Conservation (phyloP, 2,329 filamentous ascomycete species). For the Hirsutella rhossiliensis region DNA sequence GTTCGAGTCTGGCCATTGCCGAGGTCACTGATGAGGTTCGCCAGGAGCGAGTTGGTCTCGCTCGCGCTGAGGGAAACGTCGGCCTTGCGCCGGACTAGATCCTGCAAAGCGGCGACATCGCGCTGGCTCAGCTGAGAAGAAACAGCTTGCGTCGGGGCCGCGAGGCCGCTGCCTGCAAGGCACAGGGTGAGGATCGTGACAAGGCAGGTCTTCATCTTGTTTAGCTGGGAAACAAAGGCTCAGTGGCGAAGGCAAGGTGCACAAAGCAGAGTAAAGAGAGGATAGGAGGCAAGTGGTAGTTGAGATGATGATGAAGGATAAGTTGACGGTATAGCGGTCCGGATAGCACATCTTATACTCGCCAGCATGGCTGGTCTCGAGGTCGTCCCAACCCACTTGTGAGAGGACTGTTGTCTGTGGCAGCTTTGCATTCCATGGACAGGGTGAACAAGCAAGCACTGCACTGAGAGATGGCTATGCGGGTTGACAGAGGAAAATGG, state of each 20-base stretch:
- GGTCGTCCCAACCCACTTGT: too few species aligned
- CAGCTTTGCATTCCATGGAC: too few species aligned
- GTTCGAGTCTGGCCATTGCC: not conserved
- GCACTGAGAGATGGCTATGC: too few species aligned
- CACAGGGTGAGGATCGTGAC: not conserved
- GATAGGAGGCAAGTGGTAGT: not conserved
- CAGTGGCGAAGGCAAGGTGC: not conserved
- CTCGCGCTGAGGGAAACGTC: not conserved
- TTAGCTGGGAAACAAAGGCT: not conserved
- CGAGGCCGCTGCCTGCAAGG: slow-evolving; percentile 1
- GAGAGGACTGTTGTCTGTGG: too few species aligned
- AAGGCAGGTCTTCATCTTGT: slow-evolving; percentile 3
- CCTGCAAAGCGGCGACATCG: not conserved
- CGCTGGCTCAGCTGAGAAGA: not conserved
- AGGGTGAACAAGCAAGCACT: too few species aligned
- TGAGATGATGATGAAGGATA: too few species aligned
- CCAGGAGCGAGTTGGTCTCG: not conserved
- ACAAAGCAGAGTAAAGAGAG: not conserved
- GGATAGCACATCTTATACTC: too few species aligned
- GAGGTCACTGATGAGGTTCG: not conserved
- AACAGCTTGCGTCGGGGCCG: slow-evolving; percentile 1
- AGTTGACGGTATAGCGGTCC: too few species aligned
- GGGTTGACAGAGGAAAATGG: too few species aligned
- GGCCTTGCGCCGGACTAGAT: not conserved
- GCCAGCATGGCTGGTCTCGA: too few species aligned